Evolutionary conservation across 306 rosid species (phyloP), one percentile per base, ranked within the genome.

Genomic region (Castanea mollissima): DNA sequence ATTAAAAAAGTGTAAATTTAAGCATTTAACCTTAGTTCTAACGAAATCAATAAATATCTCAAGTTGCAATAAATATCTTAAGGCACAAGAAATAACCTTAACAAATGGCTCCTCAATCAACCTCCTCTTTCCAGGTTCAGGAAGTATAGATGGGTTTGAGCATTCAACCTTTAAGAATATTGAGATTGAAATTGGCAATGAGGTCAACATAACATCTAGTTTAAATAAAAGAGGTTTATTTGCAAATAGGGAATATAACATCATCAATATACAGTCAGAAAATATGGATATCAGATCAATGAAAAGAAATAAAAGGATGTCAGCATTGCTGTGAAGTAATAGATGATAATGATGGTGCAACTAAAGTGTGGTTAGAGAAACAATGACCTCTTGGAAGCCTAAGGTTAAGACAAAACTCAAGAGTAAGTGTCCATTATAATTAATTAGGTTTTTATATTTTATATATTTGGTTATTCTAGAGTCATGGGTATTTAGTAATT

Each of bases 91-190:
- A 73, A 67, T 76, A 81, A 88, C 91, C 91, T 88, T 90, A 74
- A 92, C 95, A 85, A 82, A 5, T 29, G 97, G 97, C 87, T 92
- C 95, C 87, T 92, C 97, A 78, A 92, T 92, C 56, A 91, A 82
- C 77, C 81, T 92, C 86, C 97, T 85, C 52, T 82, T 78, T 74
- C 90, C 91, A 70, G 95, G 92, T 71, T 92, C 95, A 56, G 97
- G 95, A 84, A 92, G 95, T 84, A 84, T 16, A 51, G 93, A 92
- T 73, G 97, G 97, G 72, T 92, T 90, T 41, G 95, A 92, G 90
- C 97, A 89, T 73, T 92, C 95, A 79, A 88, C 88, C 91, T 88
- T 76, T 67, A 76, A 83, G 69, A 4, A 52, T 65, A 60, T 80
- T 64, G 75, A 83, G 65, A 82, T 67, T 49, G 32, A 71, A 83